These are phyloP conservation scores for Trametes punicea DNA, from an alignment of 768 basidiomycete species.

Conservation along the genomic window DNA sequence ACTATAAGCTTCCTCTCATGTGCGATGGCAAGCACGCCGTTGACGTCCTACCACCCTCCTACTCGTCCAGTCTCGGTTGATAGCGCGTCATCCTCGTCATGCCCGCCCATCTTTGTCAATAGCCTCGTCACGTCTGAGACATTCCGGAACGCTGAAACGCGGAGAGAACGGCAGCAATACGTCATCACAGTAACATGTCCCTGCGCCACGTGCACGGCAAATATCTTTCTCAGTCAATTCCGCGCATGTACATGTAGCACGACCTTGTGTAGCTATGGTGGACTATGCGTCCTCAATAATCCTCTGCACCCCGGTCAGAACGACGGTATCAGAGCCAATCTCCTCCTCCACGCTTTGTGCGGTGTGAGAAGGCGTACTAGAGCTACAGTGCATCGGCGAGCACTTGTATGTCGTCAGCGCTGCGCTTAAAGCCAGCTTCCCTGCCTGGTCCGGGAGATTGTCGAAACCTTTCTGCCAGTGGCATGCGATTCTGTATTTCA, in stretches of 20 bases:
- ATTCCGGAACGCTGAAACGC: background rate
- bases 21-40: no score
- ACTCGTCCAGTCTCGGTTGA: background rate
- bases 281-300: background rate
- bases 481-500: background rate
- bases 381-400: slow-evolving; percentile 1
- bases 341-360: background rate
- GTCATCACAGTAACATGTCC: no score
- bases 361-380: slow-evolving; percentile 3
- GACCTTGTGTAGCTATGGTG: background rate
- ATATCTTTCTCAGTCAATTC: no score
- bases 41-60: background rate
- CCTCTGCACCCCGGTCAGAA: no score
- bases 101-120: background rate
- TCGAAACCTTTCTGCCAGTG: background rate
- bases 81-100: background rate
- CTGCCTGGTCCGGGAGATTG: background rate
- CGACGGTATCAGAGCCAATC: slow-evolving; percentile 10
- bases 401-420: slow-evolving; percentile 20
- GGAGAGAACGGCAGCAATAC: background rate
- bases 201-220: background rate
- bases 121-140: background rate
- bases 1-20: no score
- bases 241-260: background rate
- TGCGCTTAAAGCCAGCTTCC: slow-evolving; percentile 3